phyloP scores from a whole-genome alignment of 306 rosid species.

The Castanospermum australe region DNA sequence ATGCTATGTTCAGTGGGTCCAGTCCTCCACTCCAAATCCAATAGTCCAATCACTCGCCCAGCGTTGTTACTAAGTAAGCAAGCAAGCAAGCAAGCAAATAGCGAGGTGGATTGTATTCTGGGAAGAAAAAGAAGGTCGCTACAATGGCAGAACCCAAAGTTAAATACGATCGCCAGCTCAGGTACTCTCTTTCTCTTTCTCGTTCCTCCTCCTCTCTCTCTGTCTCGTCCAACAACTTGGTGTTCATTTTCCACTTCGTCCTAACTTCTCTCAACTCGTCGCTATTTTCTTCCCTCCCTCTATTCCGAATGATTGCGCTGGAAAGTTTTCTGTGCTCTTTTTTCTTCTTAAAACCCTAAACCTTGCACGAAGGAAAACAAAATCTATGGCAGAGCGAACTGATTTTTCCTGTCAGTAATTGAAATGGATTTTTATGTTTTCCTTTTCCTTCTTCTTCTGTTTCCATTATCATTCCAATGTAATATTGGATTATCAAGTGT shows the following conservation, averaged over 20 bases:
- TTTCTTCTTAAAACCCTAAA: too few relatives aligned
- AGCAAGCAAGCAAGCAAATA: slow-evolving; percentile 27
- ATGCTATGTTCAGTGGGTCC: not conserved
- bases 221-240: too few relatives aligned
- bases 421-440: not conserved
- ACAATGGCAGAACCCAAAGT: slow-evolving; percentile 78
- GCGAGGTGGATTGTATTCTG: not conserved
- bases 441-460: too few relatives aligned
- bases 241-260: not conserved
- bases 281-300: not conserved
- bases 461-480: not conserved
- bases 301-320: too few relatives aligned
- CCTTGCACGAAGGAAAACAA: too few relatives aligned
- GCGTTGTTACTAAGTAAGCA: slow-evolving; percentile 34
- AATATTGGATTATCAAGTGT: not conserved
- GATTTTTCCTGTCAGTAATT: not conserved
- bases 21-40: not conserved
- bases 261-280: not conserved
- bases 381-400: not conserved
- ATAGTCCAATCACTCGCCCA: not conserved
- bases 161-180: slow-evolving; percentile 89
- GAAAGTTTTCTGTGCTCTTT: not conserved
- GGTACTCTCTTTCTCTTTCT: slow-evolving; percentile 33
- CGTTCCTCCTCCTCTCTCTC: not conserved
- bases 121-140: not conserved